Evolutionary conservation across 108 stramenopile species (phyloP), one percentile per base, ranked within the genome.

Genomic region (Conticribra weissflogii): DNA sequence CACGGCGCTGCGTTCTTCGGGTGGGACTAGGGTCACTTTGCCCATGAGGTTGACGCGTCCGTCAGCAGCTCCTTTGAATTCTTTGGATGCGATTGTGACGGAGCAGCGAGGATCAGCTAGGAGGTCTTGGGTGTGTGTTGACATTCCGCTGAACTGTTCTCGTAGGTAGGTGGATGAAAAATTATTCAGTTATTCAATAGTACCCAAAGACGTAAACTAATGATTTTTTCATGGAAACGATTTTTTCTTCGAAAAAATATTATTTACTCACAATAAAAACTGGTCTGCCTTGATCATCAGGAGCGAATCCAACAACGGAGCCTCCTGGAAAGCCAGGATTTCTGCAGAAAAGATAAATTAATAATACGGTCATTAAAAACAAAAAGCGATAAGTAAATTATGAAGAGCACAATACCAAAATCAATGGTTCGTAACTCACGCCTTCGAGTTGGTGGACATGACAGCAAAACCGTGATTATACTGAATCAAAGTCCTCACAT

Each of bases 21-120:
- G 2, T 22, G 72, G 66, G 36, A 96, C 73, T 19, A 87, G 83
- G 3, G 66, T 51, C 5, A 87, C 78, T 4, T 82, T 86, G 17
- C 98, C 98, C 88, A 97, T 94, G 27, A 98, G 55, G 68, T 93
- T 95, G 47, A 97, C 96, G 7, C 98, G 84, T 17, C 96, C 98
- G 74, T 98, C 96, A 19, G 93, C 95, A 0, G 95, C 95, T 3
- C 96, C 96, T 89, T 98, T 93, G 69, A 97, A 97, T 48, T 91
- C 89, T 51, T 96, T 91, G n/a, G 88, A 78, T 4, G 95, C 94
- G 51, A 98, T 83, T 0, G 94, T 95, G 1, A 98, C 59, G 34
- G 90, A 90, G 25, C 84, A 92, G 18, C 79, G 66, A 1, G 92
- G 86, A 72, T 98, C 94, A 21, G 67, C 75, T 29, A 95, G 46